phyloP scores from a whole-genome alignment of 352 stramenopile species.

The Peronosclerospora sorghi region DNA sequence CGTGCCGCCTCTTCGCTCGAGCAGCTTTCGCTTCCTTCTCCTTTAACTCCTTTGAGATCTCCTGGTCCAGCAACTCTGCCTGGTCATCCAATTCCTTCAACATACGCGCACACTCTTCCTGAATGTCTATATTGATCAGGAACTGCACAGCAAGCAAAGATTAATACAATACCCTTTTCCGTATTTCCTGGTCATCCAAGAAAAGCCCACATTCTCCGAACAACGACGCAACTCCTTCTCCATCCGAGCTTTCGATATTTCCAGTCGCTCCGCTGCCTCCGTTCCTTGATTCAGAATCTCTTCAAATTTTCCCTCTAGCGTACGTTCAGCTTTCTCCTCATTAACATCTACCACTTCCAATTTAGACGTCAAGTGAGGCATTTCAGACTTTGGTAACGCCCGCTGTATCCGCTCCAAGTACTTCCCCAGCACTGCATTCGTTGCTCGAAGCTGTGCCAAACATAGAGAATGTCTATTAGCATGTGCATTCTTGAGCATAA shows the following conservation, averaged over 20 bases:
- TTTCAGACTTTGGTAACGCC: conserved; percentile 28
- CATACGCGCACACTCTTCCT: conserved; percentile 69
- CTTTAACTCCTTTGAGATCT: conserved; percentile 34
- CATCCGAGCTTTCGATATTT: conserved; percentile 47
- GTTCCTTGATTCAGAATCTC: conserved; percentile 39
- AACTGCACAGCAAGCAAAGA: conserved; percentile 24
- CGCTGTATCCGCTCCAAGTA: conserved; percentile 30
- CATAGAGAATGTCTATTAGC: neutral
- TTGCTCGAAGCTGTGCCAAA: conserved; percentile 34
- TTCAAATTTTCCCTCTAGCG: conserved; percentile 41
- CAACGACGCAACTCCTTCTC: conserved; percentile 55
- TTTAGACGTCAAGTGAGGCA: conserved; percentile 49
- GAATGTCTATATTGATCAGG: conserved; percentile 55
- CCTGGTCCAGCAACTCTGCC: conserved; percentile 31
- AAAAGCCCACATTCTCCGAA: conserved; percentile 24
- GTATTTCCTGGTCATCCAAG: neutral
- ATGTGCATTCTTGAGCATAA: neutral
- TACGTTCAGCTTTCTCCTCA: conserved; percentile 16
- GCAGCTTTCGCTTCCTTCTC: conserved; percentile 16
- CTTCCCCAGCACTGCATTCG: conserved; percentile 36
- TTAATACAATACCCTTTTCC: neutral
- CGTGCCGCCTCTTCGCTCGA: conserved; percentile 22
- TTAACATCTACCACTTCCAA: conserved; percentile 43
- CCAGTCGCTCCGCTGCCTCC: conserved; percentile 51
- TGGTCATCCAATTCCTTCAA: conserved; percentile 64